Evolutionary conservation across 2,329 filamentous ascomycete genomes (phyloP), one percentile per base, ranked within the genome.

Genomic region (Alternaria arborescens): DNA sequence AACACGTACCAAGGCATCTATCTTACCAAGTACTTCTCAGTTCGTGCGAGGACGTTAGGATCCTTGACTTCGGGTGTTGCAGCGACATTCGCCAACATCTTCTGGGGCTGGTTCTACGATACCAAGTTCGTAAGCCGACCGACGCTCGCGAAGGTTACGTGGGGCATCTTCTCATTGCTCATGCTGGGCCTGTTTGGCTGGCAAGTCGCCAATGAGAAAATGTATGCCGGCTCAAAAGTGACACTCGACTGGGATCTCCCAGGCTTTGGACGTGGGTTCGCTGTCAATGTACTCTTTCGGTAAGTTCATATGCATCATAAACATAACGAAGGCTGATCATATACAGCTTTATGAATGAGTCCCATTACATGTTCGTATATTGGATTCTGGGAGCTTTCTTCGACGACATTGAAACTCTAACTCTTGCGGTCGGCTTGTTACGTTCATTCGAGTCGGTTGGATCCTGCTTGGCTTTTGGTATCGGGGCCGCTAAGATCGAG

Each of bases 31-130:
- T 85, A 85, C 73, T 85, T 85, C 64, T 83, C 82, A 4, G 83
- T 85, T 3, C 79, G 84, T 2, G 74, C 83, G 0, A 75, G 83
- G 3, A 81, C 83, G 1, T 73, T 86, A 2, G 81, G 80, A 0
- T 79, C 82, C 0, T 64, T 85, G 42, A 78, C 78, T 0, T 83
- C 83, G 0, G 82, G 82, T 6, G 71, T 85, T 24, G 81, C 77
- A 1, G 83, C 82, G 0, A 79, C 81, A 0, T 69, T 72, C 16
- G 82, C 82, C 30, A 83, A 84, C 58, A 74, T 84, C 12, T 79
- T 83, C 51, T 84, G 81, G 82, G 82, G 83, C 2, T 84, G 81
- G 80, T 81, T 84, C 64, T 83, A 80, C 68, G 83, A 85, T 61
- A 72, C 79, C 2, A 80, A 79, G 56, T 70, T 60, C 8, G 75